Evolutionary conservation across 257 asterid genomes (phyloP), one percentile per base, ranked within the genome.

Genomic region (Nicotiana paniculata): DNA sequence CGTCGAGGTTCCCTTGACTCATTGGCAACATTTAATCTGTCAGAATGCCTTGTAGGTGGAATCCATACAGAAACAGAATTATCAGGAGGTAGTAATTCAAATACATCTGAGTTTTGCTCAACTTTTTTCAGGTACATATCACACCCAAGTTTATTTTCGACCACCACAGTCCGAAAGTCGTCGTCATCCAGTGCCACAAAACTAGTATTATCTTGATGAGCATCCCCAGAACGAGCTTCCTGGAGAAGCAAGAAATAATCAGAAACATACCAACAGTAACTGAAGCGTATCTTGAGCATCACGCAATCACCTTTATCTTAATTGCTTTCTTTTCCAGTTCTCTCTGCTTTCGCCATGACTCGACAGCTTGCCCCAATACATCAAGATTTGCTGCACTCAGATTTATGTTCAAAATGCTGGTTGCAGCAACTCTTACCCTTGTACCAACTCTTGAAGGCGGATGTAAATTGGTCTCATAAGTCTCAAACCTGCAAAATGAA

Each of bases 101-200:
- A 72, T 69, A 81, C 83, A 78, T 90, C 93, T 72, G 84, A 85
- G 88, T 86, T 83, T 76, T 90, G 89, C 88, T 89, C 93, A 76
- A 84, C 87, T 83, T 88, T 91, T 80, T 89, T 94, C 77, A 96
- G 85, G 87, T 90, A 93, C 77, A 96, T 80, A 86, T 94, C 97
- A 92, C 97, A 92, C 54, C 98, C 99, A 84, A 96, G 99, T 89
- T 91, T 93, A 86, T 96, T 96, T 90, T 94, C 98, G 86, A 96
- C 92, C 59, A 79, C 88, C 85, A 96, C 90, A 4, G 91, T 90
- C 87, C 92, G 98, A 82, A 91, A 89, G 85, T 96, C 98, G 63
- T 96, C 97, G 82, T 91, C 97, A 86, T 94, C 98, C 89, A 96
- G 85, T 57, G 98, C 98, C 82, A 91, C 89, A 69, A 83, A 90